Conservation (phyloP, 441 rosid genomes). For the Populus tomentosa region DNA sequence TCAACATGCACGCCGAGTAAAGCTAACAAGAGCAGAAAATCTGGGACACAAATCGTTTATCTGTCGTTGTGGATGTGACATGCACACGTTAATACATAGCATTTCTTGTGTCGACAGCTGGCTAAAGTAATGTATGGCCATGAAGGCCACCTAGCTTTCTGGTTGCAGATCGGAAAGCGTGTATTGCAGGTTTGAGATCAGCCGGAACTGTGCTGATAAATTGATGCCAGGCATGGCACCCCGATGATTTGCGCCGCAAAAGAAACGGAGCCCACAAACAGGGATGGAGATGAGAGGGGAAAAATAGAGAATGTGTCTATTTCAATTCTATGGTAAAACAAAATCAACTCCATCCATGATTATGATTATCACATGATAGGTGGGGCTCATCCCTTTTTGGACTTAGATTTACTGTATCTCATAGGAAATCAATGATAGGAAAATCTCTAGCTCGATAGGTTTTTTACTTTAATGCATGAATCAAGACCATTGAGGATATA, state of each 20-base stretch:
- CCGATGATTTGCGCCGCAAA: constrained; percentile 30
- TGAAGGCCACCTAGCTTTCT: not conserved
- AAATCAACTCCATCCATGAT: not conserved
- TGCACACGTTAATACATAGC: not conserved
- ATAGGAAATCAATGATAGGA: too few species aligned
- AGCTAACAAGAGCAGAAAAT: not conserved
- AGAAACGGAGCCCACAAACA: constrained; percentile 10
- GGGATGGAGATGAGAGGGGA: not conserved
- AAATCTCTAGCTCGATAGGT: too few species aligned
- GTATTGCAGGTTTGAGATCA: constrained; percentile 15
- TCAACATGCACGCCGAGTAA: not conserved
- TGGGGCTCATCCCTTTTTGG: too few species aligned
- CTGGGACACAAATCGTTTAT: not conserved
- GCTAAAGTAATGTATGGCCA: not conserved
- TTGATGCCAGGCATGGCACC: not conserved
- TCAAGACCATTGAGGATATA: too few species aligned
- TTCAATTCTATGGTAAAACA: not conserved
- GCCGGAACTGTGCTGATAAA: not conserved
- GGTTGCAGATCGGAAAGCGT: constrained; percentile 21
- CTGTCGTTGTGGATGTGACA: not conserved
- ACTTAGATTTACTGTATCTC: too few species aligned
- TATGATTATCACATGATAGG: constrained; percentile 18
- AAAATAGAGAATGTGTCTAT: not conserved
- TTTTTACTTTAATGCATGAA: too few species aligned
- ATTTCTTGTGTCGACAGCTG: constrained; percentile 23